Evolutionary conservation across 352 stramenopile genomes (phyloP), one percentile per base, ranked within the genome.

Genomic region (Phytophthora macrochlamydospora): DNA sequence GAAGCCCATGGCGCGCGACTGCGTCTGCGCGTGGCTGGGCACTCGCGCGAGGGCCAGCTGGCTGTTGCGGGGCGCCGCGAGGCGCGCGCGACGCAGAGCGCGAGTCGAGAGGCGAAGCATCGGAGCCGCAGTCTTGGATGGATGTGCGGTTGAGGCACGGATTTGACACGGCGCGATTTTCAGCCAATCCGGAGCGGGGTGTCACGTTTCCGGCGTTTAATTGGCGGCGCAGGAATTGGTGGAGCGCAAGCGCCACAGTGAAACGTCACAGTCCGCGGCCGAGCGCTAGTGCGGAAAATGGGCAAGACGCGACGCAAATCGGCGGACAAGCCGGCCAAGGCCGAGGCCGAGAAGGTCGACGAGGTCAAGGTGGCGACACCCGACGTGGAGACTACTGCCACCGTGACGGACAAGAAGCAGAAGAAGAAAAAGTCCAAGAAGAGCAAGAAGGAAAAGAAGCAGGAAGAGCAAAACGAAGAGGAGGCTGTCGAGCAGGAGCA

Each of bases 1-100:
- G 70, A 92, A 87, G 24, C 84, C 81, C 78, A 92, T 87, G 3
- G 69, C 40, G 24, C 84, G 83, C 33, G 59, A 64, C 78, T 90
- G 82, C 18, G 35, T 55, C 29, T 65, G 66, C 6, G 49, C 37
- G 42, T 66, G 48, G 2, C 3, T 44, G 28, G 35, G 7, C 32
- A 29, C 28, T 9, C 55, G 56, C 32, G 44, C 37, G 3, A 56
- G 49, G n/a, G 9, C 9, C 46, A 49, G 14, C 3, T 69, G 53
- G n/a, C n/a, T 56, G 51, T 38, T 62, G 58, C 55, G 52, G 44
- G 55, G 38, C 4, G 55, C 56, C 8, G 58, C 30, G 42, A 76
- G 57, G 50, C 59, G 61, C 29, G 62, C 61, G 49, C 61, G 59
- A 44, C 64, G 62, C 64, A 80, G 46, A 31, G 62, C 52, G 11